Conservation (phyloP, 192 early-diverging fungal species). For the Coemansia sp. region DNA sequence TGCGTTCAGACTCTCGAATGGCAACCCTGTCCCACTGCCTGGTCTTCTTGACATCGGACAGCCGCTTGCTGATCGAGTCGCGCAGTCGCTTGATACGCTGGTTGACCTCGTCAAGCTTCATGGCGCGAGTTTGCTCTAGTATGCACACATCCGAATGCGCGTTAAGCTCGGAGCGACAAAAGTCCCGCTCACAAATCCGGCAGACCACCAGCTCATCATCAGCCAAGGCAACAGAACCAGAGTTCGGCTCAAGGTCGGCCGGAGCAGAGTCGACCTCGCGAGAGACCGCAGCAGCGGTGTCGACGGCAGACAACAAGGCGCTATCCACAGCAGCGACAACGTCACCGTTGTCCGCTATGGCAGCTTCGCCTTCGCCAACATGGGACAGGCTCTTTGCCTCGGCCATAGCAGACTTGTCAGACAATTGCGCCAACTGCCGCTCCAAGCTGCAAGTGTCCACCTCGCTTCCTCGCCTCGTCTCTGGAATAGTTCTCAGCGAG, state of each 20-base stretch:
- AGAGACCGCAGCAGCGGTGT: not conserved
- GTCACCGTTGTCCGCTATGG: not conserved
- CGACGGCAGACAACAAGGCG: not conserved
- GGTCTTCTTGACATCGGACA: constrained; percentile 47
- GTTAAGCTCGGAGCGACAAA: constrained; percentile 66
- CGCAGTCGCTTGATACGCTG: constrained; percentile 61
- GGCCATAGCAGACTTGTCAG: not conserved
- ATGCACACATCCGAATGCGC: constrained; percentile 81
- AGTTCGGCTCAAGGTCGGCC: not conserved
- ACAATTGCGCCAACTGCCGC: constrained; percentile 1
- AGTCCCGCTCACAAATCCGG: constrained; percentile 84
- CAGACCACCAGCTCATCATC: constrained; percentile 65
- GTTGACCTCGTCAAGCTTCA: constrained; percentile 65
- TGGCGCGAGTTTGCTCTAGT: constrained; percentile 70
- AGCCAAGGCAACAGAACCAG: not conserved
- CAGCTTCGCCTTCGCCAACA: not conserved
- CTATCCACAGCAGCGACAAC: not conserved
- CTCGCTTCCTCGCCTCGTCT: constrained; percentile 17
- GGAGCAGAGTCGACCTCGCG: not conserved
- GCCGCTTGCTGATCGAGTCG: constrained; percentile 56
- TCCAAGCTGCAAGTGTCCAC: not conserved
- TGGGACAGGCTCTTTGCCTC: not conserved
- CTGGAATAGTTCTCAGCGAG: constrained; percentile 19
- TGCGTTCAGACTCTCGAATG: constrained; percentile 42
- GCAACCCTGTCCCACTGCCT: constrained; percentile 43